Base-by-base conservation (phyloP, 495 filamentous ascomycete species). In the Astrothelium subdiscretum region DNA sequence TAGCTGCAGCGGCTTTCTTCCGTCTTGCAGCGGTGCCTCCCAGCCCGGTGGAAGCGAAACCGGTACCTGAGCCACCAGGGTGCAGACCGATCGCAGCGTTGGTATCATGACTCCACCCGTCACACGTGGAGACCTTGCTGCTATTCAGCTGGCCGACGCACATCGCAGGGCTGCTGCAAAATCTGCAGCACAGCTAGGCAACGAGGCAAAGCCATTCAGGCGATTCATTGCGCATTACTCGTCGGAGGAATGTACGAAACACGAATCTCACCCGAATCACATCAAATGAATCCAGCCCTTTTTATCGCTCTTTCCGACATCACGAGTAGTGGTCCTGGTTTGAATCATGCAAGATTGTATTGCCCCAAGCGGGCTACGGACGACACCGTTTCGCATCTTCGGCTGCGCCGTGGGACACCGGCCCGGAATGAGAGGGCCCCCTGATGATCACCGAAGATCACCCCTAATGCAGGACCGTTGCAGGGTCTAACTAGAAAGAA, bases 381-480 rank as follows among this genome's bases (percentile, higher is more conserved):
- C n/a, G n/a, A 48, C 43, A 12, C 12, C n/a, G 43, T 48, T 48
- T 54, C 48, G 24, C 20, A 54, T 54, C 29, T 6, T 15, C 11
- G 48, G 29, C 48, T 10, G 8, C 18, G 42, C 42, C 20, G n/a
- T 38, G 48, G 48, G 8, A 29, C 48, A 8, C 24, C 48, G 48
- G 48, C 48, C 48, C 48, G 48, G 48, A 27, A 54, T 54, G n/a
- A 54, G 8, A 54, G 48, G 48, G 2, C 20, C 48, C 48, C 48
- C 48, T 54, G 48, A 54, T 29, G 48, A 54, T 54, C 48, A 54
- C 15, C 22, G 48, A 27, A 54, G 15, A 54, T 54, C 48, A 54
- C 20, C 22, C 48, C 48, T 54, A 54, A 54, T 54, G 48, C 48
- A 54, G 48, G 48, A 54, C 48, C 48, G 48, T 54, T 54, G 48